Evolutionary conservation across 352 stramenopile genomes (phyloP).

Genomic region (Aphanomyces cochlioides): DNA sequence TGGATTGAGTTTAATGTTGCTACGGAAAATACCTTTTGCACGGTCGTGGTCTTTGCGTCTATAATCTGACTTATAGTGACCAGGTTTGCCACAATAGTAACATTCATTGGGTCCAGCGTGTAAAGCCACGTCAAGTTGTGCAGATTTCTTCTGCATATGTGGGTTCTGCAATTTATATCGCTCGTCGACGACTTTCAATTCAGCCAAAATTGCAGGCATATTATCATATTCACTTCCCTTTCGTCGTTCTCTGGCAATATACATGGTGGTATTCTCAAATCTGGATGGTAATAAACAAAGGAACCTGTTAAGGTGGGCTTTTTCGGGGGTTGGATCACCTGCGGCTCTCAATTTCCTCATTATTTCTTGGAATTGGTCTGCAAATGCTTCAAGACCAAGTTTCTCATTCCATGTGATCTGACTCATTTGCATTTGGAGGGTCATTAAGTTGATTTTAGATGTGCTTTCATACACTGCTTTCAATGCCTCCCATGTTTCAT

Average conservation of each 20-base stretch:
- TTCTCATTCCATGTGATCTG: not conserved
- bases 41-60: no score
- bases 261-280: no score
- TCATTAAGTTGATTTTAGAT: not conserved
- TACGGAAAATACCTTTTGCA: no score
- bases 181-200: no score
- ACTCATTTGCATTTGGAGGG: not conserved
- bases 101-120: not conserved
- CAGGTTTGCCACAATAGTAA: not conserved
- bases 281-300: not conserved
- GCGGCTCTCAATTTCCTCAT: not conserved
- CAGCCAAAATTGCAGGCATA: no score
- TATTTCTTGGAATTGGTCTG: not conserved
- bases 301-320: not conserved
- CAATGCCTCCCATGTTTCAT: constrained; percentile 11
- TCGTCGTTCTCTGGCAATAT: no score
- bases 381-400: not conserved
- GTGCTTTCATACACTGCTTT: constrained; percentile 5
- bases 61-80: not conserved
- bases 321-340: not conserved
- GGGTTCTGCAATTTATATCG: no score
- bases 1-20: no score
- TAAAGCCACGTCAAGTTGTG: no score
- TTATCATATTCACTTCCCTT: no score
- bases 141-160: no score